Base-by-base conservation (phyloP, 768 basidiomycete species). In the Tricholoma terreum region DNA sequence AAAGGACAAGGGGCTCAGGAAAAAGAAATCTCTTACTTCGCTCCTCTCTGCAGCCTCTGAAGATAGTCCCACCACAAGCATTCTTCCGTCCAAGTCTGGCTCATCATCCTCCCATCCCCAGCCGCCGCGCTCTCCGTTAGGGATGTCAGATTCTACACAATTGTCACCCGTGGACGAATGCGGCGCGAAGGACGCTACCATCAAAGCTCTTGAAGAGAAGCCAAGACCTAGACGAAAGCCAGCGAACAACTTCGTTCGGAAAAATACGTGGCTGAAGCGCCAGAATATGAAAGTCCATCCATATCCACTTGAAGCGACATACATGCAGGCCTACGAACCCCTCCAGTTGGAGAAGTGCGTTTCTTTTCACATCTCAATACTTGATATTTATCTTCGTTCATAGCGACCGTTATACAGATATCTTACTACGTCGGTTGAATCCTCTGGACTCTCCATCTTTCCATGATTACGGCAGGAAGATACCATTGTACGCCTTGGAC, bases 311-410 rank as follows among this genome's bases (percentile, higher is more conserved):
- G 68, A 75, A 15, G 82, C 78, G 12, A 80, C 82, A 1, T 88
- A 88, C 64, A 84, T 87, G 85, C 86, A 84, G 61, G 74, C 86
- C 0, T 89, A 87, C 59, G 82, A 85, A 52, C 73, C 77, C 22
- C 72, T 80, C 27, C 67, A 78, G 10, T 67, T 86, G 15, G 83
- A 86, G 59, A 87, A 78, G 89, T 87, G 58, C 61, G 83, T 72
- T 10, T 30, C 50, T 50, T 35, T 55, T 49, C 54, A 52, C 46
- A 49, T 55, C 54, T 14, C n/a, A 24, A 21, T 52, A 27, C 43
- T 48, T 45, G 24, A 50, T 52, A 35, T 36, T 56, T 27, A 52
- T 56, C 52, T 63, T 62, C 15, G 3, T 63, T 56, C 53, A 14
- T 56, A 92, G 90, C 58, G 90, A 91, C 63, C 78, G 75, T 52